Conservation (phyloP, 148 eudicot species). For the Rheum nobile region DNA sequence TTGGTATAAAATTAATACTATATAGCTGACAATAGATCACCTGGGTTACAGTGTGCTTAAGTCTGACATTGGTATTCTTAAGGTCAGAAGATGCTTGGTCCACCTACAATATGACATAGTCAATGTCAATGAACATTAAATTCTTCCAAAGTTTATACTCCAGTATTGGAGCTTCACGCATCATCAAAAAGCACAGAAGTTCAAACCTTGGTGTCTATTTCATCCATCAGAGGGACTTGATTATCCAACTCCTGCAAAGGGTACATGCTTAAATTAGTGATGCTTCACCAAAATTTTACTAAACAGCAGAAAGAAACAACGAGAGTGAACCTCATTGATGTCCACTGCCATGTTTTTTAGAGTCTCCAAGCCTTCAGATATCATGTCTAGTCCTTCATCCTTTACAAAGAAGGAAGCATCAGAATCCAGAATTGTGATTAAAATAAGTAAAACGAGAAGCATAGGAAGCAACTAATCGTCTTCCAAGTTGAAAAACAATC, state of each 20-base stretch:
- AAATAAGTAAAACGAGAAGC: conserved; percentile 8
- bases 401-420: conserved; percentile 10
- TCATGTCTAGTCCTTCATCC: conserved; percentile 95
- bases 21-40: conserved; percentile 20
- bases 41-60: conserved; percentile 89
- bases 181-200: not conserved
- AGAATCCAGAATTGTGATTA: not conserved
- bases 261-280: not conserved
- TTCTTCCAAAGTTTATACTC: not conserved
- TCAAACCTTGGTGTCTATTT: conserved; percentile 85
- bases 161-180: not conserved
- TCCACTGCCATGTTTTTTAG: conserved; percentile 91
- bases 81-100: conserved; percentile 90
- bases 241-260: conserved; percentile 72
- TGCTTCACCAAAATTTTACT: not conserved
- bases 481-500: not conserved
- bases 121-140: not conserved
- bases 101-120: conserved; percentile 34
- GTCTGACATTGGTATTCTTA: conserved; percentile 93
- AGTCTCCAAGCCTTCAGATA: conserved; percentile 92
- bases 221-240: conserved; percentile 98
- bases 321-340: conserved; percentile 82
- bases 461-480: not conserved
- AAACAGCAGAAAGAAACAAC: conserved; percentile 9
- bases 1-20: not conserved